Conservation (phyloP, 768 basidiomycete genomes). For the Lactifluus volemus region DNA sequence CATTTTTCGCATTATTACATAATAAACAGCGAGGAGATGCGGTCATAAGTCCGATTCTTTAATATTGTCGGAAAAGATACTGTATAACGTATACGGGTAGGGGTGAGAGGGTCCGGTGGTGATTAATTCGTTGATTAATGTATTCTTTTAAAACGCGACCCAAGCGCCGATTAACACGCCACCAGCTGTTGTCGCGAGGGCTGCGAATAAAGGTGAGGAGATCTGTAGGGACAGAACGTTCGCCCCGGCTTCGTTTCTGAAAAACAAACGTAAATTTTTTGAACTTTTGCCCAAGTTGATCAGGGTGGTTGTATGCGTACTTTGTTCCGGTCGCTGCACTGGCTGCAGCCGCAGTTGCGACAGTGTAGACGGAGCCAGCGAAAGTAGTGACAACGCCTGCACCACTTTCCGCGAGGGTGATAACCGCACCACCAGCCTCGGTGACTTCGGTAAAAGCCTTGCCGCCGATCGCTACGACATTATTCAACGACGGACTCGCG, state of each 20-base stretch:
- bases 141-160: constrained; percentile 5
- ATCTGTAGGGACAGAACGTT: background rate
- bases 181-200: constrained; percentile 10
- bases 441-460: constrained; percentile 15
- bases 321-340: background rate
- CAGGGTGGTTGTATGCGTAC: background rate
- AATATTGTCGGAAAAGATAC: too few relatives aligned
- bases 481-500: background rate
- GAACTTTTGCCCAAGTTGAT: background rate
- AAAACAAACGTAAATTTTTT: background rate
- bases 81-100: too few relatives aligned
- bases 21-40: too few relatives aligned
- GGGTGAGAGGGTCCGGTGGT: background rate
- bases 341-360: constrained; percentile 5
- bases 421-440: constrained; percentile 11
- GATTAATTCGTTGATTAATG: background rate
- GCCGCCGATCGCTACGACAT: constrained; percentile 9
- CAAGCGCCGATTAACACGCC: constrained; percentile 17
- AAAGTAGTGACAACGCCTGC: constrained; percentile 14
- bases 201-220: constrained; percentile 4
- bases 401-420: constrained; percentile 18
- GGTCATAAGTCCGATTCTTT: too few relatives aligned
- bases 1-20: too few relatives aligned
- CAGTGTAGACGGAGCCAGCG: constrained; percentile 17
- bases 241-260: background rate